Percentiles rank a stretch among this genome's conserved stretches.
Conservation (phyloP, 805 yeast species). For the Metschnikowia colocasiae region DNA sequence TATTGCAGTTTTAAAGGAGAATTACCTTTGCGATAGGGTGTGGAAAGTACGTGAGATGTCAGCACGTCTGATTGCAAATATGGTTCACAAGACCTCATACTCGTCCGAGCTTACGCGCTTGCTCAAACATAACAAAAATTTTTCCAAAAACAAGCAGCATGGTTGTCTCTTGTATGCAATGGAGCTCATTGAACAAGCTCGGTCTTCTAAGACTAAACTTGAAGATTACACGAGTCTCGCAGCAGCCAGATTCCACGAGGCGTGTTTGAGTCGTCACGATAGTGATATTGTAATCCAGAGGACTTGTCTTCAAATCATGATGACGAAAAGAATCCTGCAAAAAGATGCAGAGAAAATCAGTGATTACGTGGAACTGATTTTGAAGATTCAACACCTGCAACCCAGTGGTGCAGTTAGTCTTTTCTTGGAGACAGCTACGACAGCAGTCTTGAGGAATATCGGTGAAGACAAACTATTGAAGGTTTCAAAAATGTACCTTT, state of each 20-base stretch:
- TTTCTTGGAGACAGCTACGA: constrained; percentile 33
- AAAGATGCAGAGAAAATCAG: constrained; percentile 1
- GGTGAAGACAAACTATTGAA: background rate
- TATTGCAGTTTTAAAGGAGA: constrained; percentile 25
- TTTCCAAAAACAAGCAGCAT: constrained; percentile 8
- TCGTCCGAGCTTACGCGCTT: constrained; percentile 23
- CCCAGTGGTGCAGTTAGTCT: constrained; percentile 19
- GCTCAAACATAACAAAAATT: constrained; percentile 4
- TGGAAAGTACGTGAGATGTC: constrained; percentile 93
- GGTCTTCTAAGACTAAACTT: constrained; percentile 4
- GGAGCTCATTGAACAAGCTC: constrained; percentile 12
- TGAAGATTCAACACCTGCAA: constrained; percentile 2
- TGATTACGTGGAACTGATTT: background rate
- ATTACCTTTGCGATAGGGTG: constrained; percentile 45
- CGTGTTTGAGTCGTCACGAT: constrained; percentile 35
- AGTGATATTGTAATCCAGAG: constrained; percentile 6
- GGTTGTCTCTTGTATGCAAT: constrained; percentile 12
- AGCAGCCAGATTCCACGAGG: background rate
- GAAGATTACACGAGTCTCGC: constrained; percentile 26
- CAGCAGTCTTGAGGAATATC: constrained; percentile 18
- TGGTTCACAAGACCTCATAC: constrained; percentile 26
- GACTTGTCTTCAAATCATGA: constrained; percentile 9
- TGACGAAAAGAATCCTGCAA: background rate
- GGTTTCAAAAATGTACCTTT: background rate
- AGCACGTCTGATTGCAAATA: constrained; percentile 60